A percentile compares a stretch with the other conserved stretches of the same genome.
Evolutionary conservation across 805 yeast species (phyloP).

Genomic region (Brettanomyces nanus): DNA sequence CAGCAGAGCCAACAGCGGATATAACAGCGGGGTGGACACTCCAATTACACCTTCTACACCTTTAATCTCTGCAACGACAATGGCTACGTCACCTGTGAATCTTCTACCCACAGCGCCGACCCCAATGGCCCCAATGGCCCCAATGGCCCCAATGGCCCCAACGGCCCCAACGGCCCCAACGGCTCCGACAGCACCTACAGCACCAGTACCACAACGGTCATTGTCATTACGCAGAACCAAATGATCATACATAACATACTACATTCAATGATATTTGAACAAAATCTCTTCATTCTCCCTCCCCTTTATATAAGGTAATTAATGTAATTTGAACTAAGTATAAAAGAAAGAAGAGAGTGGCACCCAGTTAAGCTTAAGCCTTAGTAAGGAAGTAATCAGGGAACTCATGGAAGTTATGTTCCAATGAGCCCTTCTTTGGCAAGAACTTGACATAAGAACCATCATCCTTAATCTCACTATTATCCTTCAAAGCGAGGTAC

Average conservation of each 20-base stretch:
- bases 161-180: no score
- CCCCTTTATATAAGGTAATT: background rate
- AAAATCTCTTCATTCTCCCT: no score
- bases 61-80: no score
- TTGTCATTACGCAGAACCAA: no score
- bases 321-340: background rate
- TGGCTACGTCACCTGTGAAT: no score
- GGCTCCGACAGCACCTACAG: background rate
- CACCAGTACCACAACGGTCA: background rate
- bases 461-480: conserved; percentile 98
- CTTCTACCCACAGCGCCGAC: background rate
- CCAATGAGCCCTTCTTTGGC: conserved; percentile 92
- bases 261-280: no score
- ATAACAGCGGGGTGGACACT: no score
- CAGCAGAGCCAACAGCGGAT: no score
- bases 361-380: conserved; percentile 6
- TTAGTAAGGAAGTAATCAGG: conserved; percentile 66
- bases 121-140: no score
- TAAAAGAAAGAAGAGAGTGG: background rate
- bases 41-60: no score
- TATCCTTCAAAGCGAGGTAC: conserved; percentile 87
- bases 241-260: no score
- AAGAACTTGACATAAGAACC: conserved; percentile 99
- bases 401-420: conserved; percentile 85
- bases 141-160: no score